A percentile compares a stretch with the other conserved stretches of the same genome.
These are phyloP conservation scores for Stephania yunnanensis DNA, from an alignment of 164 flowering plant genomes.

Conservation along the genomic window DNA sequence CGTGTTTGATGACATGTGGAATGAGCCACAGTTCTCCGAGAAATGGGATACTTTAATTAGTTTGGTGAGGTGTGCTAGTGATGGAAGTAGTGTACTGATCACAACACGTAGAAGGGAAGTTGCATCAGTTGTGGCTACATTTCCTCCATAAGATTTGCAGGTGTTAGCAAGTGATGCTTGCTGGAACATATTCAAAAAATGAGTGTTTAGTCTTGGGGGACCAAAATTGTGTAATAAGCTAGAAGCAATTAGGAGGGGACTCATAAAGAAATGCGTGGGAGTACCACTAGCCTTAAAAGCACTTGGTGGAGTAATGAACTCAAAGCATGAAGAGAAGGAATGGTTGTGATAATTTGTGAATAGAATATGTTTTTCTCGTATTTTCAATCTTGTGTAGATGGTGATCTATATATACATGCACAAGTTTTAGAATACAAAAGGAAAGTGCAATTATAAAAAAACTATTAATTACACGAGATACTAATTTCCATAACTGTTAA, in stretches of 20 bases:
- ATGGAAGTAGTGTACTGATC: not conserved
- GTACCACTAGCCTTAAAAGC: not conserved
- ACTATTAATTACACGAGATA: no score
- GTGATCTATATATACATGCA: no score
- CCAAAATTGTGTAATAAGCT: not conserved
- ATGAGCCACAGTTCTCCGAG: not conserved
- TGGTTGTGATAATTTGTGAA: no score
- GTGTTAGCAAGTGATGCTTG: not conserved
- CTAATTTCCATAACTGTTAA: no score
- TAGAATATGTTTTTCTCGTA: no score
- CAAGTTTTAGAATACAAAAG: no score
- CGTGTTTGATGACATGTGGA: conserved; percentile 1
- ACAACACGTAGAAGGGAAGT: not conserved
- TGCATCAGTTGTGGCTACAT: not conserved
- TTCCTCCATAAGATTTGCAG: not conserved
- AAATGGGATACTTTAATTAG: not conserved
- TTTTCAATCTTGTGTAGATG: no score
- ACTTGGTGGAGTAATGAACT: not conserved
- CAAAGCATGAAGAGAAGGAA: not conserved
- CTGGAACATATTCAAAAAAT: not conserved
- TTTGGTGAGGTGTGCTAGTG: not conserved
- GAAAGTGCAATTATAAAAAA: no score
- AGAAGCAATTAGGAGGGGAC: not conserved
- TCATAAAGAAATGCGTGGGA: not conserved
- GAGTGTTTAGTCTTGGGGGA: not conserved